phyloP scores from a whole-genome alignment of 495 filamentous ascomycete species.

The Penicillium soppii region DNA sequence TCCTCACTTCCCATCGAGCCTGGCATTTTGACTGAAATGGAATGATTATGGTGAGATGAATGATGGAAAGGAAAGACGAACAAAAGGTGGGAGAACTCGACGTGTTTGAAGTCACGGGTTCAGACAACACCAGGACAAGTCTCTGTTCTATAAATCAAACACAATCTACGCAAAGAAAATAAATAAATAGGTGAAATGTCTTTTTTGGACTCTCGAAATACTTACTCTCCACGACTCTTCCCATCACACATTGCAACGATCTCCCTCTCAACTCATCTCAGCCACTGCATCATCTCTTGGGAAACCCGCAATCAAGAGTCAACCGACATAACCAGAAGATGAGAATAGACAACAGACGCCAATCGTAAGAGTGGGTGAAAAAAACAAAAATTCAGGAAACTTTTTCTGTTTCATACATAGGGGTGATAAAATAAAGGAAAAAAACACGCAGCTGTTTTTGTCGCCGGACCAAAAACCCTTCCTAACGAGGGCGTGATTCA shows the following conservation, averaged over 20 bases:
- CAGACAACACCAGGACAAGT: background rate
- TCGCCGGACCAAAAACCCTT: constrained; percentile 9
- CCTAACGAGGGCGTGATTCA: constrained; percentile 22
- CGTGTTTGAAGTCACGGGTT: constrained; percentile 7
- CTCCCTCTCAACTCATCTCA: constrained; percentile 19
- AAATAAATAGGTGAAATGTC: constrained; percentile 11
- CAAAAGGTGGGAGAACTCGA: background rate
- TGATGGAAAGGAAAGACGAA: background rate
- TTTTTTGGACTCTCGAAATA: constrained; percentile 22
- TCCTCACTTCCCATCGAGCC: constrained; percentile 5
- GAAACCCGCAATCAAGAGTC: constrained; percentile 33
- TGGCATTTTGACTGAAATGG: background rate
- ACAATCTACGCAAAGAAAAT: background rate
- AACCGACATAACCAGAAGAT: constrained; percentile 29
- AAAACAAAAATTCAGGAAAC: constrained; percentile 23
- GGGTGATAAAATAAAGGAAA: constrained; percentile 20
- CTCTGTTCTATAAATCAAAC: background rate
- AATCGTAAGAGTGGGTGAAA: constrained; percentile 39
- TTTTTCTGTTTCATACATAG: constrained; percentile 45
- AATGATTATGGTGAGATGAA: background rate
- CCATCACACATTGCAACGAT: constrained; percentile 20
- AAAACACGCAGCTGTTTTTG: constrained; percentile 8
- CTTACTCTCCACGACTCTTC: constrained; percentile 31
- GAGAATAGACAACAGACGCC: constrained; percentile 43
- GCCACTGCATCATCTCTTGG: constrained; percentile 17